phyloP scores from a whole-genome alignment of 495 filamentous ascomycete genomes.

The Daldinia bambusicola region DNA sequence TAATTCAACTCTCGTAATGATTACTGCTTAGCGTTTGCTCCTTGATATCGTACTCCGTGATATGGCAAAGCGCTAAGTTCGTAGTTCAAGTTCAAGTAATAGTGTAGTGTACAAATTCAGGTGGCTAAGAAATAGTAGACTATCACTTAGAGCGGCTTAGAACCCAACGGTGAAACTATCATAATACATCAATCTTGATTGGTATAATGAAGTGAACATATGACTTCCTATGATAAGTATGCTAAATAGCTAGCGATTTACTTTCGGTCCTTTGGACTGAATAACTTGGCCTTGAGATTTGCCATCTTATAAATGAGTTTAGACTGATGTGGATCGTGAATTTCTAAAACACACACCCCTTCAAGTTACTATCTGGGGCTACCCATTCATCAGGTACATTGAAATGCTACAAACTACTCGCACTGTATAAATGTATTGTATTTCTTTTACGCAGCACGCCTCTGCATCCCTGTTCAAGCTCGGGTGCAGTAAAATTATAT shows the following conservation, averaged over 20 bases:
- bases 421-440: slow-evolving; percentile 1
- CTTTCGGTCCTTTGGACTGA: no score
- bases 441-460: not conserved
- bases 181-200: no score
- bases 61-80: not conserved
- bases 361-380: not conserved
- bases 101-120: not conserved
- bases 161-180: no score
- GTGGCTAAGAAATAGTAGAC: not conserved
- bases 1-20: not conserved
- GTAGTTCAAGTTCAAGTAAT: not conserved
- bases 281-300: no score
- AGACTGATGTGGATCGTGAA: not conserved
- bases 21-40: not conserved
- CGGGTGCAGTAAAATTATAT: slow-evolving; percentile 8
- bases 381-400: not conserved
- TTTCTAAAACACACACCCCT: slow-evolving; percentile 1
- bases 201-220: no score
- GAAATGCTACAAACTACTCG: not conserved
- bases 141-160: not conserved
- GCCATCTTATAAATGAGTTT: no score
- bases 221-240: no score
- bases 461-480: not conserved
- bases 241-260: no score
- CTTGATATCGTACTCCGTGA: not conserved